phyloP scores from a whole-genome alignment of 805 yeast species.

The Yueomyces sp. region DNA sequence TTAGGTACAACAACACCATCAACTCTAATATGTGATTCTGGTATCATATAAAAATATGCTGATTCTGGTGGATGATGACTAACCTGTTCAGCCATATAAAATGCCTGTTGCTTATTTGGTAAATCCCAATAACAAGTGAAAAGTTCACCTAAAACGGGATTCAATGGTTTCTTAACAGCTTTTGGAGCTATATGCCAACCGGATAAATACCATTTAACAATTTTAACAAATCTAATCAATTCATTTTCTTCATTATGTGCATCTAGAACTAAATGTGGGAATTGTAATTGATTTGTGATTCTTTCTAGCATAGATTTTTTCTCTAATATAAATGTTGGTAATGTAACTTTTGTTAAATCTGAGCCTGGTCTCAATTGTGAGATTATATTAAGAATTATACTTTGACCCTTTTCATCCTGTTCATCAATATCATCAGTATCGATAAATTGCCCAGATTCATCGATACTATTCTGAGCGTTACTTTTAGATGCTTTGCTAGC shows the following conservation, averaged over 20 bases:
- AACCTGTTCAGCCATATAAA: slow-evolving; percentile 85
- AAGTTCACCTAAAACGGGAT: slow-evolving; percentile 87
- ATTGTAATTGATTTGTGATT: slow-evolving; percentile 75
- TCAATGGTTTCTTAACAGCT: slow-evolving; percentile 93
- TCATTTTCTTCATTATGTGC: slow-evolving; percentile 54
- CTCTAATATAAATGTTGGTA: slow-evolving; percentile 91
- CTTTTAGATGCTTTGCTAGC: background rate
- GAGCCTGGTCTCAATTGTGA: slow-evolving; percentile 87
- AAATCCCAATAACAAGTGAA: slow-evolving; percentile 90
- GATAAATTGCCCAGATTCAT: slow-evolving; percentile 4
- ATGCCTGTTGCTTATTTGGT: slow-evolving; percentile 58
- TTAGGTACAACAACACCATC: slow-evolving; percentile 85
- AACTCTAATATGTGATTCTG: slow-evolving; percentile 65
- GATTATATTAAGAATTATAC: slow-evolving; percentile 74
- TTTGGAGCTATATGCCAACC: slow-evolving; percentile 98
- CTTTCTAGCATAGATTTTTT: slow-evolving; percentile 94
- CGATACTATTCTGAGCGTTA: background rate
- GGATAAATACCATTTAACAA: slow-evolving; percentile 81
- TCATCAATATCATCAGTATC: slow-evolving; percentile 75
- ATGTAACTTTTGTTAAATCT: slow-evolving; percentile 78
- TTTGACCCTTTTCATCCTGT: slow-evolving; percentile 81
- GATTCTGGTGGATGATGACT: slow-evolving; percentile 99
- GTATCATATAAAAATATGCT: slow-evolving; percentile 78
- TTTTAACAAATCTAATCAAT: slow-evolving; percentile 53
- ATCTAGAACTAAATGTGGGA: slow-evolving; percentile 57